Percentiles rank a stretch among this genome's conserved stretches.
Conservation (phyloP, 1,284 basidiomycete species). For the Schizophyllum amplum region DNA sequence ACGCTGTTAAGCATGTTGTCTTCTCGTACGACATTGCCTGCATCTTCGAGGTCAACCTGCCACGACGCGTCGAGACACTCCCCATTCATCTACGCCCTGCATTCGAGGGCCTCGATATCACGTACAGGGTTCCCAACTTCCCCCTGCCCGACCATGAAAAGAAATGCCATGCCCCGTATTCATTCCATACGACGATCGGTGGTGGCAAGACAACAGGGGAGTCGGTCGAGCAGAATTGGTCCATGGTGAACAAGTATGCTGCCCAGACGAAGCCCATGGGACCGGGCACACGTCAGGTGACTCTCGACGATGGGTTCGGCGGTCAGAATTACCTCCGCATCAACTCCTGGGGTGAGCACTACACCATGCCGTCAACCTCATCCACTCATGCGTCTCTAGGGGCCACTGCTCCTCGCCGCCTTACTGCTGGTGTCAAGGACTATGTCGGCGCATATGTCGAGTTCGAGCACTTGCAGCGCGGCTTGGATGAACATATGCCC, state of each 20-base stretch:
- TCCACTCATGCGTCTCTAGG: too few relatives aligned
- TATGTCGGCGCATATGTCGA: too few relatives aligned
- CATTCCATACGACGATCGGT: conserved; percentile 13
- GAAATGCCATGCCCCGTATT: conserved; percentile 7
- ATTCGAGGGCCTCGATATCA: not conserved
- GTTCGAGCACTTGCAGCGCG: too few relatives aligned
- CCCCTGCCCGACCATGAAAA: conserved; percentile 6
- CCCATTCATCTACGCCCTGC: not conserved
- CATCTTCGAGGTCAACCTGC: conserved; percentile 12
- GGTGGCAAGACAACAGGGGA: conserved; percentile 27
- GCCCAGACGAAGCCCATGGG: conserved; percentile 25
- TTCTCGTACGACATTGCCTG: conserved; percentile 16
- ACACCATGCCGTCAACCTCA: too few relatives aligned
- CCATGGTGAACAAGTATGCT: conserved; percentile 17
- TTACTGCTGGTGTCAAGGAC: too few relatives aligned
- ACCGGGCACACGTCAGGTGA: conserved; percentile 22
- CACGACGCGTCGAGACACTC: not conserved
- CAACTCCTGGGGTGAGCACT: conserved; percentile 4
- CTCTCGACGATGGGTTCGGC: conserved; percentile 23
- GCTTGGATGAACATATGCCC: too few relatives aligned
- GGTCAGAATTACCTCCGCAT: conserved; percentile 23
- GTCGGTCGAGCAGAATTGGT: conserved; percentile 24
- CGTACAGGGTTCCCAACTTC: conserved; percentile 6
- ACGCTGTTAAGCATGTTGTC: not conserved
- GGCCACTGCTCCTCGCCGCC: too few relatives aligned